phyloP scores from a whole-genome alignment of 495 filamentous ascomycete species.

The Aspergillus bertholletiae region DNA sequence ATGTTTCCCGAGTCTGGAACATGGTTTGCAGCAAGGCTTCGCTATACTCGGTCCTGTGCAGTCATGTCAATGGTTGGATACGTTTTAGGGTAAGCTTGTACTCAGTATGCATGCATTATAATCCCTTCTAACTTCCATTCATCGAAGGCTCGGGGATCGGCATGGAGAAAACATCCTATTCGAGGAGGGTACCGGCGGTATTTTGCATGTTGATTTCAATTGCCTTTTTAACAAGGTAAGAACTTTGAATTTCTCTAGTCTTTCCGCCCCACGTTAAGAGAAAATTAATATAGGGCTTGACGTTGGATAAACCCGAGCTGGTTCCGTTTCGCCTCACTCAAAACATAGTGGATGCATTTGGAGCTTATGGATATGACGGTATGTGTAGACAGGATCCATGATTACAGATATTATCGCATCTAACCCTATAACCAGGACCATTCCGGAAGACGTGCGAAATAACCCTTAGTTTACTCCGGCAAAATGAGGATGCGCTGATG shows the following conservation, averaged over 20 bases:
- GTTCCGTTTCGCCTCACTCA: constrained; percentile 98
- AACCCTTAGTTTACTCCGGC: constrained; percentile 74
- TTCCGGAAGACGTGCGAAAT: constrained; percentile 90
- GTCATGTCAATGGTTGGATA: constrained; percentile 98
- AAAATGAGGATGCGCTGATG: constrained; percentile 94
- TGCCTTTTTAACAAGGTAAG: constrained; percentile 92
- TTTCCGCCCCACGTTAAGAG: background rate
- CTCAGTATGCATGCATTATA: background rate
- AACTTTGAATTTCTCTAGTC: background rate
- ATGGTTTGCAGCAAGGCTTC: constrained; percentile 88
- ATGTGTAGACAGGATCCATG: background rate
- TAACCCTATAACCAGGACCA: constrained; percentile 53
- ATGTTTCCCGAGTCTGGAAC: constrained; percentile 88
- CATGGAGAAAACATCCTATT: constrained; percentile 97
- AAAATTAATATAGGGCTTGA: constrained; percentile 58
- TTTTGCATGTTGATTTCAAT: constrained; percentile 99
- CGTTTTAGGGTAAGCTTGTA: constrained; percentile 62
- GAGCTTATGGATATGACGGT: constrained; percentile 83
- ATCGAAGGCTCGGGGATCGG: constrained; percentile 77
- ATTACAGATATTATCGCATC: background rate
- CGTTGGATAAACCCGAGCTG: constrained; percentile 88
- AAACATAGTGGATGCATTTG: constrained; percentile 97
- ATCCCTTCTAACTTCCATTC: background rate
- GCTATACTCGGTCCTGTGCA: constrained; percentile 88
- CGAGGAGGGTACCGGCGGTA: constrained; percentile 89